Base-by-base conservation (phyloP, 208 protist genomes). In the Leishmania gerbilli region DNA sequence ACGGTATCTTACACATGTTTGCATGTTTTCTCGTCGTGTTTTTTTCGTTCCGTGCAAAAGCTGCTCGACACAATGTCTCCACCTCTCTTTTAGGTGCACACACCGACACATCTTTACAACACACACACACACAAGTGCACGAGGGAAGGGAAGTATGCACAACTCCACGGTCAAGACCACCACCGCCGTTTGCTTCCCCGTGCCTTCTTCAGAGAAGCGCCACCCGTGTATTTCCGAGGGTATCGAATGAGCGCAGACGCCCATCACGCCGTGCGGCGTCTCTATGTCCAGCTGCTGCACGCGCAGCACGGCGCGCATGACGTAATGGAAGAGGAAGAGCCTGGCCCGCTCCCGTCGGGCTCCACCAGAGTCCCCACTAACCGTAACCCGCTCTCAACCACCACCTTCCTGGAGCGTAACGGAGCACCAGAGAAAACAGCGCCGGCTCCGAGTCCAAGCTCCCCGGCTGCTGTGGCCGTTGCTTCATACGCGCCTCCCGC, bases 161-260 rank as follows among this genome's bases (percentile, higher is more conserved):
- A 67, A 37, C 27, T 1, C 15, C 31, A 71, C 31, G 21, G 17
- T 17, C 31, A 71, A 9, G 19, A 49, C 0, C 40, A 71, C 31
- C 37, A n/a, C 67, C 5, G 67, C 37, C n/a, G 9, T n/a, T 47
- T 6, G 40, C 37, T 45, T 71, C 17, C 0, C 64, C 34, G 9
- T 15, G 37, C 37, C 67, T 31, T 75, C 47, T 40, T 75, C 42
- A 74, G 3, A 56, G 47, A 75, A 7, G 47, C 40, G 24, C 47
- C 24, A 47, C 27, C 37, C 40, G 19, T 34, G 9, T 8, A 0
- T 49, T 47, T 47, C 37, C 5, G 21, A 71, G 15, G 1, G 4
- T 19, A 84, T 31, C 2, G 47, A 58, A 64, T 75, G 31, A 45
- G 72, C 9, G 71, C 74, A 34, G 76, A 84, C 19, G 81, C 81